These are phyloP conservation scores for Hansenula anomala DNA, from an alignment of 1,139 yeast species.

Conservation along the genomic window DNA sequence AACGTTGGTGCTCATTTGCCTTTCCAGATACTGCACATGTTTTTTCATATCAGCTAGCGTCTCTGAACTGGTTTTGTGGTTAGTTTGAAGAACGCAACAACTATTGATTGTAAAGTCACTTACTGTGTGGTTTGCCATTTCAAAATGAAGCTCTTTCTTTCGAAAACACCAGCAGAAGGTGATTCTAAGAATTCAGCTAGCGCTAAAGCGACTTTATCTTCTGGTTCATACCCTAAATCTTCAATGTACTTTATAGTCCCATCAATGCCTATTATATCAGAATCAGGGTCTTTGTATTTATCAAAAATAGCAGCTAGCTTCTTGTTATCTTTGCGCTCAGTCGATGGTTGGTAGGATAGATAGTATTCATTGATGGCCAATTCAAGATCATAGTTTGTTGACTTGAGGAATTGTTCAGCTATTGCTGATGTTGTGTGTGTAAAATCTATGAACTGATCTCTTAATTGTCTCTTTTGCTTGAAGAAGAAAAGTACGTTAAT, in stretches of 20 bases:
- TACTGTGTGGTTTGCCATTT: constrained; percentile 44
- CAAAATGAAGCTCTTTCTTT: constrained; percentile 40
- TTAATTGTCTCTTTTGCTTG: constrained; percentile 15
- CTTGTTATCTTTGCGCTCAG: constrained; percentile 12
- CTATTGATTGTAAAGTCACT: constrained; percentile 14
- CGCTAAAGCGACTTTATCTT: constrained; percentile 65
- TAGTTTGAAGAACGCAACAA: constrained; percentile 12
- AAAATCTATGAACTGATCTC: constrained; percentile 24
- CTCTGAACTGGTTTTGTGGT: constrained; percentile 21
- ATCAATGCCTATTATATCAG: constrained; percentile 52
- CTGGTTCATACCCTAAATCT: constrained; percentile 68
- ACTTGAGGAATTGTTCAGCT: constrained; percentile 18
- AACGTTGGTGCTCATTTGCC: constrained; percentile 30
- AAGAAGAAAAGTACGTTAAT: too few relatives aligned
- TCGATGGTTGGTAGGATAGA: constrained; percentile 16
- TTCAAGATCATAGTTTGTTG: constrained; percentile 20
- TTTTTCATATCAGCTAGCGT: constrained; percentile 46
- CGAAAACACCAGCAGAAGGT: constrained; percentile 61
- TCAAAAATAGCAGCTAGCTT: constrained; percentile 14
- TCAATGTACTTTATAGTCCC: constrained; percentile 68
- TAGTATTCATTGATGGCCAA: constrained; percentile 22
- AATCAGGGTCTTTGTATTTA: constrained; percentile 16
- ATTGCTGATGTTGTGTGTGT: constrained; percentile 18
- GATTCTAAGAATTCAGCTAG: constrained; percentile 65
- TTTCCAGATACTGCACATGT: constrained; percentile 34